Conservation (phyloP, 2,329 filamentous ascomycete species). For the Alternaria sp. region DNA sequence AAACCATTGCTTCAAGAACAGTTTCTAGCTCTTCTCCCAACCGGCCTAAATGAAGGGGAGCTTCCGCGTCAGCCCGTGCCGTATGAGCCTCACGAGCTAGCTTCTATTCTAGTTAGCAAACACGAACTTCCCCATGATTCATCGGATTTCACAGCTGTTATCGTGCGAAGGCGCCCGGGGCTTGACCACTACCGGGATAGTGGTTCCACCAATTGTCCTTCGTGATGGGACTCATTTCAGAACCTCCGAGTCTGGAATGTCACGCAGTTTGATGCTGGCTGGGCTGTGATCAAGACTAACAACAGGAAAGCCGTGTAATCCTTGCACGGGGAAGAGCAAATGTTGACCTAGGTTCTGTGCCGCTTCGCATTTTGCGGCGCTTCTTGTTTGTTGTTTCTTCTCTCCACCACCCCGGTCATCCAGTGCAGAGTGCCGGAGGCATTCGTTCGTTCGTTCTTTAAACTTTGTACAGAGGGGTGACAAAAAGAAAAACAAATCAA, state of each 20-base stretch:
- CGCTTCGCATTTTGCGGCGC: slow-evolving; percentile 19
- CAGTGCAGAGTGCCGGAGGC: slow-evolving; percentile 9
- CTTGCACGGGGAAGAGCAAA: slow-evolving; percentile 24
- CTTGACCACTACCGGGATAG: slow-evolving; percentile 21
- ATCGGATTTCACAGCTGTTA: slow-evolving; percentile 23
- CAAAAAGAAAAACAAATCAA: no score
- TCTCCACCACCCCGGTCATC: slow-evolving; percentile 13
- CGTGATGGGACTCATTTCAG: slow-evolving; percentile 29
- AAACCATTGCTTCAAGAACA: slow-evolving; percentile 10
- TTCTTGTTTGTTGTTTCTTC: slow-evolving; percentile 18
- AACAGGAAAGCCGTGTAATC: slow-evolving; percentile 29
- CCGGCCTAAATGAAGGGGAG: slow-evolving; percentile 9
- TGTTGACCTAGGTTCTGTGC: slow-evolving; percentile 21
- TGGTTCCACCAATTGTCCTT: slow-evolving; percentile 42
- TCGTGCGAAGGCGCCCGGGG: slow-evolving; percentile 29
- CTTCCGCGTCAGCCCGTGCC: slow-evolving; percentile 8
- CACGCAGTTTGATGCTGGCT: slow-evolving; percentile 26
- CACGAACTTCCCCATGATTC: slow-evolving; percentile 37
- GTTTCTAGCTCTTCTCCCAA: background rate
- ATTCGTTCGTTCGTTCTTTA: slow-evolving; percentile 15
- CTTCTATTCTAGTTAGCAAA: slow-evolving; percentile 23
- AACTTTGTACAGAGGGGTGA: no score
- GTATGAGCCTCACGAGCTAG: slow-evolving; percentile 17
- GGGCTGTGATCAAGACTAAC: slow-evolving; percentile 21
- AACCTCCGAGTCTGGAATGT: slow-evolving; percentile 31